A percentile compares a stretch with the other conserved stretches of the same genome.
These are phyloP conservation scores for Russula sp. DNA, from an alignment of 768 basidiomycete genomes.

Conservation along the genomic window DNA sequence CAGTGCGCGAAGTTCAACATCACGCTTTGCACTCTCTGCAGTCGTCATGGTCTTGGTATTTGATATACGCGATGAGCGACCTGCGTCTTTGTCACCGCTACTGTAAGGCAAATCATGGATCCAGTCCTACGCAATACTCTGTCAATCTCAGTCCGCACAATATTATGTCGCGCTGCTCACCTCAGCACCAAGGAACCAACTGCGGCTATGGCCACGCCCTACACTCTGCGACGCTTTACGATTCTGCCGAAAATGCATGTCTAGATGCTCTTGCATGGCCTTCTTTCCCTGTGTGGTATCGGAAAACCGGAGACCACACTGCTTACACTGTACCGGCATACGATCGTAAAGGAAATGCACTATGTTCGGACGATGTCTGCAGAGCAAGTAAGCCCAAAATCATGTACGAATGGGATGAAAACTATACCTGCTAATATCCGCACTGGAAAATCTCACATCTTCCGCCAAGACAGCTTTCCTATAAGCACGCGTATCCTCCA, in stretches of 20 bases:
- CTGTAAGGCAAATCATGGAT: constrained; percentile 56
- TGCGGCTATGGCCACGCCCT: constrained; percentile 81
- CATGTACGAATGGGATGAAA: too few relatives aligned
- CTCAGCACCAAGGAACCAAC: constrained; percentile 81
- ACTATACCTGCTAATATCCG: constrained; percentile 63
- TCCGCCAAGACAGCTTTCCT: constrained; percentile 52
- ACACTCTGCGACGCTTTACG: constrained; percentile 68
- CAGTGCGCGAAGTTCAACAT: constrained; percentile 64
- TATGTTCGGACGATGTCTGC: constrained; percentile 53
- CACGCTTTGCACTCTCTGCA: constrained; percentile 63
- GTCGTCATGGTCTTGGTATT: constrained; percentile 53
- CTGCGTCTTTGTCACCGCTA: constrained; percentile 63
- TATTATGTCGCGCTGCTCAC: constrained; percentile 38
- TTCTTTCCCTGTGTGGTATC: constrained; percentile 67
- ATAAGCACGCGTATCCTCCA: constrained; percentile 50
- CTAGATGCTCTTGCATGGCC: constrained; percentile 79
- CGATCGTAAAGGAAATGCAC: constrained; percentile 65
- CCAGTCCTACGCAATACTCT: constrained; percentile 63
- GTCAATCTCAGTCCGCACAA: neutral
- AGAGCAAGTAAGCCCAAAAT: neutral
- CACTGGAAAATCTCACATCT: constrained; percentile 51
- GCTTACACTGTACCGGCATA: constrained; percentile 80
- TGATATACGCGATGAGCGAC: constrained; percentile 41
- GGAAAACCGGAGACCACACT: constrained; percentile 85
- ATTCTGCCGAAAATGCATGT: constrained; percentile 95